These are phyloP conservation scores for Sextonia rubra DNA, from an alignment of 164 flowering plant genomes.

Conservation along the genomic window DNA sequence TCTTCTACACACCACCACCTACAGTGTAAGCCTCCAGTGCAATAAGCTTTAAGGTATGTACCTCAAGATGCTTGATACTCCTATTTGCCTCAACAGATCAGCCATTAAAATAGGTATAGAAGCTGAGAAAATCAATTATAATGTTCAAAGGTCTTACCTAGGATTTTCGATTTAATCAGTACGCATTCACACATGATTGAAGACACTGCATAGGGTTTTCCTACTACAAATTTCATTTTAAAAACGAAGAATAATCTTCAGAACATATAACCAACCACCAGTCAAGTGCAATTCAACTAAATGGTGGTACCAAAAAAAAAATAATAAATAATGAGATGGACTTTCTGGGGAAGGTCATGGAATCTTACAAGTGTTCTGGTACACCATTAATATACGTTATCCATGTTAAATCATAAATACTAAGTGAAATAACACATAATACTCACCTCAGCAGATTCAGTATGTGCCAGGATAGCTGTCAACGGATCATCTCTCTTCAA, in stretches of 20 bases:
- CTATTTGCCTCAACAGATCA: no score
- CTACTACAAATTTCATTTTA: not conserved
- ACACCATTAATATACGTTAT: not conserved
- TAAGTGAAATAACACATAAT: not conserved
- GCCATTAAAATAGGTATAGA: no score
- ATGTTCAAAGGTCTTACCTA: no score
- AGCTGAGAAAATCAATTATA: no score
- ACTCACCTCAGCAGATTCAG: slow-evolving; percentile 70
- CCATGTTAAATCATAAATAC: not conserved
- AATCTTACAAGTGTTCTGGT: not conserved
- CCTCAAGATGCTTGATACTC: no score
- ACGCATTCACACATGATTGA: not conserved
- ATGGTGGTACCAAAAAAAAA: not conserved
- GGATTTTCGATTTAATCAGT: no score
- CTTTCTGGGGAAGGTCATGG: not conserved
- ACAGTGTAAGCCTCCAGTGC: no score
- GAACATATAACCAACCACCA: no score
- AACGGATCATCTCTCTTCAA: slow-evolving; percentile 94
- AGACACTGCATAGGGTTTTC: not conserved
- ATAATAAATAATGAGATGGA: not conserved
- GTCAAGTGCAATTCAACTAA: not conserved
- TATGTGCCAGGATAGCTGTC: slow-evolving; percentile 79
- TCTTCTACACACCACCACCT: no score
- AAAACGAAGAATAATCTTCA: not conserved
- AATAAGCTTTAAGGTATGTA: no score